Conservation (phyloP, 768 basidiomycete genomes). For the Mycena chlorophos region DNA sequence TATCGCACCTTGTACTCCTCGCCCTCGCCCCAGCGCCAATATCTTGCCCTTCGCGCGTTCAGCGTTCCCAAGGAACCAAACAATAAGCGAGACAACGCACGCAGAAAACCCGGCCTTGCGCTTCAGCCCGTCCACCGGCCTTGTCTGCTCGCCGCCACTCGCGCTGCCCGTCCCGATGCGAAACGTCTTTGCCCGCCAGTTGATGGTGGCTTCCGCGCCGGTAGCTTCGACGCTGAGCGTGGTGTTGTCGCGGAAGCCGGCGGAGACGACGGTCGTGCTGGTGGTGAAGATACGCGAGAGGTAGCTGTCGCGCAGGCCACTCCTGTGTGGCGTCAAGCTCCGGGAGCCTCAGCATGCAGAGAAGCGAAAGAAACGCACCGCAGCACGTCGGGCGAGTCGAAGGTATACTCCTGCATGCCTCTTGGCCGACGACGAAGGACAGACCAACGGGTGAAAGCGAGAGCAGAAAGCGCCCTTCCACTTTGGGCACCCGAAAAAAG, state of each 20-base stretch:
- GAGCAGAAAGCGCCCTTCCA: too few species aligned
- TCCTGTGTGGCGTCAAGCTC: too few species aligned
- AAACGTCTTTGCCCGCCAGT: not conserved
- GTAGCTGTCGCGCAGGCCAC: not conserved
- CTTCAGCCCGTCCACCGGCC: not conserved
- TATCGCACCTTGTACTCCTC: not conserved
- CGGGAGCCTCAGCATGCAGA: too few species aligned
- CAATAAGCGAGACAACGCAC: not conserved
- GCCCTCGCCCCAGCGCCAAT: conserved; percentile 2
- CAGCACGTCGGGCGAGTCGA: not conserved
- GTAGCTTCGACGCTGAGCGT: not conserved
- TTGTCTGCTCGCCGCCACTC: not conserved
- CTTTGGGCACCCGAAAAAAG: too few species aligned
- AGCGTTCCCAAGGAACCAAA: not conserved
- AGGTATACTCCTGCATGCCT: conserved; percentile 2
- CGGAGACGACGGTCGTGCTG: not conserved
- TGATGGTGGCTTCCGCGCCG: not conserved
- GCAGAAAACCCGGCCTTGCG: not conserved
- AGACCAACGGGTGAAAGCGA: not conserved
- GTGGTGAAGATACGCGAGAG: not conserved
- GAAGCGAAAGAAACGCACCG: too few species aligned
- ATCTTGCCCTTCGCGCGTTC: not conserved
- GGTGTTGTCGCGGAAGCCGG: not conserved
- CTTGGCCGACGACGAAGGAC: not conserved
- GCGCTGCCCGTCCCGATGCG: not conserved